Percentiles rank a stretch among this genome's conserved stretches.
Evolutionary conservation across 495 filamentous ascomycete species (phyloP).

Genomic region (Mycothermus thermophilus): DNA sequence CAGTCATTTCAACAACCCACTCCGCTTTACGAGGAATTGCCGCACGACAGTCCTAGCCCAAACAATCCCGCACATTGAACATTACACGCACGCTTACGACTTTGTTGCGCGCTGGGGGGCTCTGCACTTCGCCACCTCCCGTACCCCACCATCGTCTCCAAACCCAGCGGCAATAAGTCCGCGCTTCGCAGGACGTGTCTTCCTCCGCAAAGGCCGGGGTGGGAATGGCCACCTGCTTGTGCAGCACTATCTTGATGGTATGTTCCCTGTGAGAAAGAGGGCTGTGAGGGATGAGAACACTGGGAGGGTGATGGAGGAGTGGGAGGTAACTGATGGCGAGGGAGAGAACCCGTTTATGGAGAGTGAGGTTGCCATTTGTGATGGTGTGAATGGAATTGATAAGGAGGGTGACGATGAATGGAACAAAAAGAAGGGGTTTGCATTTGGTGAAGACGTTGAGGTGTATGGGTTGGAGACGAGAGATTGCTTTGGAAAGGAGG

Average conservation of each 20-base stretch:
- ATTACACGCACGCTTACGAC: conserved; percentile 67
- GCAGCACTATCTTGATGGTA: conserved; percentile 69
- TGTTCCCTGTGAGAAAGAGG: conserved; percentile 44
- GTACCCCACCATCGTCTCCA: conserved; percentile 17
- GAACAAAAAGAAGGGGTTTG: conserved; percentile 6
- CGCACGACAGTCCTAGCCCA: conserved; percentile 2
- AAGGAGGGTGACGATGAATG: conserved; percentile 22
- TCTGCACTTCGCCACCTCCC: conserved; percentile 46
- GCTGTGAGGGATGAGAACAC: conserved; percentile 13
- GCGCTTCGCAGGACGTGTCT: conserved; percentile 64
- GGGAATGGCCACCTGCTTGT: conserved; percentile 64
- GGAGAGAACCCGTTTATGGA: conserved; percentile 47
- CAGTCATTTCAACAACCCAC: conserved; percentile 81
- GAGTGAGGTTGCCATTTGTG: conserved; percentile 30
- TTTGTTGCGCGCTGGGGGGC: conserved; percentile 67
- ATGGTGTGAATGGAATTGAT: conserved; percentile 27
- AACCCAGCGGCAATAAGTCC: conserved; percentile 13
- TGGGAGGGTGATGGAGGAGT: conserved; percentile 18
- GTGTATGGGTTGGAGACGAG: conserved; percentile 18
- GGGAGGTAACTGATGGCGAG: conserved; percentile 8
- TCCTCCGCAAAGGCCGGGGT: conserved; percentile 42
- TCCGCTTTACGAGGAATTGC: too few species aligned
- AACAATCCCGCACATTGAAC: conserved; percentile 59
- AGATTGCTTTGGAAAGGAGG: conserved; percentile 1
- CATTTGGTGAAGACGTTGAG: conserved; percentile 17